Base-by-base conservation (phyloP, 768 basidiomycete species). In the Krasilnikovozyma curviuscula region DNA sequence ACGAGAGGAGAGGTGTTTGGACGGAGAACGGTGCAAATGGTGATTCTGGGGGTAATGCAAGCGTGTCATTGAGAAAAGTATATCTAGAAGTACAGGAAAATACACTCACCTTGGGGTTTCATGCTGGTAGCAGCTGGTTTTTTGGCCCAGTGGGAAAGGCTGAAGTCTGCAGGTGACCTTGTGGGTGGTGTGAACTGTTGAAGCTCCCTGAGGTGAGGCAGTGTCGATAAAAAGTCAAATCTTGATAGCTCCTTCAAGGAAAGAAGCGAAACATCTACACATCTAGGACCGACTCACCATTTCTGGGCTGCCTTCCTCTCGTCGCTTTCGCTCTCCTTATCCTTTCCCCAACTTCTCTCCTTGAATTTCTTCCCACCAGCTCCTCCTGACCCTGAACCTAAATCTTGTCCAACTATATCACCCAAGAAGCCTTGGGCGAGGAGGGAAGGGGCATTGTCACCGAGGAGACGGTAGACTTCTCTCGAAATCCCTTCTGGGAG, bases 381-480 rank as follows among this genome's bases (percentile, higher is more conserved):
- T 31, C 24, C 34, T 24, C 27, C 44, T 21, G 35, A 21, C 16
- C n/a, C 14, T 24, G 7, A 7, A 43, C 54, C 23, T 46, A 71
- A 50, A 79, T 72, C 56, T 82, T 18, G 7, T 7, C n/a, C 8
- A 7, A 8, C 7, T n/a, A 18, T 7, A 23, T 8, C n/a, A 39
- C 28, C 19, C 23, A 37, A 29, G 49, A 32, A 4, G 50, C 50
- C 33, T 52, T n/a, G 78, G 29, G 81, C 74, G 0, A 78, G 79
- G 41, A 97, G 72, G 2, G 81, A 77, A 0, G 91, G 88, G 10
- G 81, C 81, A 40, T 83, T 81, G 51, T 84, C 78, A n/a, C 91
- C 91, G 55, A 98, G 95, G 50, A 98, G 75, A 1, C 82, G 78
- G 66, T 82, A 95, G 2, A 98, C 72, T 64, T 95, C 89, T 56